Evolutionary conservation across 2,329 filamentous ascomycete genomes (phyloP).

Genomic region (Balansia obtecta): DNA sequence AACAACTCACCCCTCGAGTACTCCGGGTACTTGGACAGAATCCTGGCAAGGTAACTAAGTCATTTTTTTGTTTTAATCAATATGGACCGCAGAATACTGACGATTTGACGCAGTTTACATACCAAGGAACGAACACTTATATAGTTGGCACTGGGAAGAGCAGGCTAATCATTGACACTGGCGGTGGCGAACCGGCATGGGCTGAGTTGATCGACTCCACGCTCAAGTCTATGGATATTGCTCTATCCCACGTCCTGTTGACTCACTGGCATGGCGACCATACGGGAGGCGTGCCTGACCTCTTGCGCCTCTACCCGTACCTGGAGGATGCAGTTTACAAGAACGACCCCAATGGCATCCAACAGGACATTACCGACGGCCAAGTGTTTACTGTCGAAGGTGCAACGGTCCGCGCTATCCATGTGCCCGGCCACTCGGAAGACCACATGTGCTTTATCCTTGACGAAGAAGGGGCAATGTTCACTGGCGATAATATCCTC

Average conservation of each 20-base stretch:
- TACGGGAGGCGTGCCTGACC: slow-evolving; percentile 49
- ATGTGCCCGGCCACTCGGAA: slow-evolving; percentile 57
- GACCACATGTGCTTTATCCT: slow-evolving; percentile 58
- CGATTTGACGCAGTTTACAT: slow-evolving; percentile 28
- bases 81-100: not conserved
- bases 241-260: slow-evolving; percentile 36
- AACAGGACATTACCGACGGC: slow-evolving; percentile 30
- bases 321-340: slow-evolving; percentile 37
- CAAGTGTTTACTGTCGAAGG: slow-evolving; percentile 38
- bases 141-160: slow-evolving; percentile 51
- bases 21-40: slow-evolving; percentile 31
- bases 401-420: slow-evolving; percentile 47
- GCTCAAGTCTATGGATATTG: slow-evolving; percentile 5
- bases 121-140: slow-evolving; percentile 65
- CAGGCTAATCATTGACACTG: slow-evolving; percentile 61
- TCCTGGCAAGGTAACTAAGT: slow-evolving; percentile 24
- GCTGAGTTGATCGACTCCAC: slow-evolving; percentile 19
- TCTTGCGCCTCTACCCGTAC: slow-evolving; percentile 22
- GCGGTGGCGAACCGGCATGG: slow-evolving; percentile 54
- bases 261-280: slow-evolving; percentile 72
- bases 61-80: not conserved
- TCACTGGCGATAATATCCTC: slow-evolving; percentile 64
- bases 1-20: slow-evolving; percentile 28
- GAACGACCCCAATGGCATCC: slow-evolving; percentile 30
- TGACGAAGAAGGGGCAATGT: slow-evolving; percentile 52